phyloP scores from a whole-genome alignment of 176 grass and related monocot genomes.

The Puccinellia tenuiflora region DNA sequence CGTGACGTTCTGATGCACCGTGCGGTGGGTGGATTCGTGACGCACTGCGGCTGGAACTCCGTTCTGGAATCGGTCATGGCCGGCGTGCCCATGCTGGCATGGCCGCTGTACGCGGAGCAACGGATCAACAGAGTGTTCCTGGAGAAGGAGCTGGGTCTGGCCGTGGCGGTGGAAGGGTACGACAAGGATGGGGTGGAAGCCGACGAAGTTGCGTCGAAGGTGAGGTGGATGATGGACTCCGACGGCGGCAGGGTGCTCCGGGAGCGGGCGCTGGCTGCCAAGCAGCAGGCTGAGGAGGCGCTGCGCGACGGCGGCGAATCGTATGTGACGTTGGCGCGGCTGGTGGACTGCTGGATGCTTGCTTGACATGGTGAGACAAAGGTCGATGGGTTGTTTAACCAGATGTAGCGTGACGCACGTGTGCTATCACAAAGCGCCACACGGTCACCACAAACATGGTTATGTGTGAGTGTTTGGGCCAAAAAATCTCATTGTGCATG shows the following conservation, averaged over 20 bases:
- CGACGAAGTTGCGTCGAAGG: not conserved
- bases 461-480: too few species aligned
- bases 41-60: slow-evolving; percentile 48
- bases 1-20: not conserved
- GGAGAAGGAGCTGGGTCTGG: slow-evolving; percentile 1
- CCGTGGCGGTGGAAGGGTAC: not conserved
- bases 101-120: slow-evolving; percentile 41
- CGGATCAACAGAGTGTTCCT: slow-evolving; percentile 22
- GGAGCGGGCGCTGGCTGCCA: not conserved
- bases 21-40: slow-evolving; percentile 24
- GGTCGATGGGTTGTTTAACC: not conserved
- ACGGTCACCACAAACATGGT: not conserved
- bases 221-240: not conserved
- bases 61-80: slow-evolving; percentile 21
- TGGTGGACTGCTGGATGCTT: not conserved
- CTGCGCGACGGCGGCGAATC: not conserved
- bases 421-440: not conserved
- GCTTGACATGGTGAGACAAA: too few species aligned
- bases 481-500: too few species aligned
- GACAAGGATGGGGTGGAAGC: not conserved
- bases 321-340: not conserved
- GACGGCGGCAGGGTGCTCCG: not conserved
- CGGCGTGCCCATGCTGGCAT: slow-evolving; percentile 37
- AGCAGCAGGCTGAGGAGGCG: not conserved
- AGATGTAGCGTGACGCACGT: not conserved